Evolutionary conservation across 2,329 filamentous ascomycete species (phyloP), one percentile per base, ranked within the genome.

Genomic region (Thielaviopsis ethacetica): DNA sequence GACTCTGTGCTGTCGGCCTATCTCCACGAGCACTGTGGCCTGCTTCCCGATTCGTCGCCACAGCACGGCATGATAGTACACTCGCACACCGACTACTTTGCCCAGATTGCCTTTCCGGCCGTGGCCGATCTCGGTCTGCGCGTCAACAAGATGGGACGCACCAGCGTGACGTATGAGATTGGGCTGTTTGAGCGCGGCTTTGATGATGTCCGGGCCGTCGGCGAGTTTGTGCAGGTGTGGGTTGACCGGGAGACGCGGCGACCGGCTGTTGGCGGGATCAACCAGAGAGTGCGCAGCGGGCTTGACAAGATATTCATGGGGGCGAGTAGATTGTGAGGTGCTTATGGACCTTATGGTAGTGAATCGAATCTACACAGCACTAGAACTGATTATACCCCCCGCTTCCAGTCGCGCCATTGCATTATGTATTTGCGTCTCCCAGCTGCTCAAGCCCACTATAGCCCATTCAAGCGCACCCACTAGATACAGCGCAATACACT

Each of bases 1-100:
- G 91, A 97, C 73, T 91, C 88, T 1, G 81, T 95, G 61, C 83
- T 95, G 68, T 97, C 96, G 71, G 79, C 85, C 54, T 97, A 93
- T 70, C 80, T 97, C 19, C 89, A 95, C 62, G 76, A 84, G 56
- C 76, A 87, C 66, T 94, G 88, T 70, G 79, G 79, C 13, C 80
- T 94, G 57, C 72, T 85, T 63, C 91, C 88, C 4, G 78, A 80
- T 9, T 79, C 78, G 5, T 86, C 85, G 2, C 68, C 79, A 2
- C 84, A 91, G 65, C 87, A 93, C 64, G 88, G 86, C 22, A 79
- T 97, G 26, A 89, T 93, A 54, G 91, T 91, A 1, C 87, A 90
- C 67, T 86, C 87, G 1, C 84, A 90, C 68, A 91, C 85, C 66
- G 85, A 95, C 72, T 96, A 88, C 71, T 88, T 95, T 67, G 81